Evolutionary conservation across 225 moss, liverwort and hornwort species (phyloP), one percentile per base, ranked within the genome.

Genomic region (Pseudoscleropodium purum): DNA sequence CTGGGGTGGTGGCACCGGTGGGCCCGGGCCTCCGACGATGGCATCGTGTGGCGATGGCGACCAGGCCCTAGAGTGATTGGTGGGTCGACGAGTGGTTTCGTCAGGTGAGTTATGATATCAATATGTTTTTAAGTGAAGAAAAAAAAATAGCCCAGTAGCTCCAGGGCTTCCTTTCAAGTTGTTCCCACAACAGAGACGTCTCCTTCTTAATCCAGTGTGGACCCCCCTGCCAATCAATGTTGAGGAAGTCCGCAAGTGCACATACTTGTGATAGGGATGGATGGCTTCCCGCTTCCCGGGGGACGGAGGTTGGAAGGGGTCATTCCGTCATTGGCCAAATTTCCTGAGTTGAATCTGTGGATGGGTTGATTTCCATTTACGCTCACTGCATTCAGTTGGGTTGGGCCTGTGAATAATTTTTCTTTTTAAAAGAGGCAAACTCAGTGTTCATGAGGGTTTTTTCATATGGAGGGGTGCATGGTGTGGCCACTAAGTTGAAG

Each of bases 171-270:
- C 89, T 83, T 72, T 86, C 56, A 86, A 88, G 91, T 75, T 88
- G 88, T 88, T 88, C 79, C 86, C 60, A 66, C 74, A 87, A 89
- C 27, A 80, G 41, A 80, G 90, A 90, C 45, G 31, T 85, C 85
- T 41, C 2, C 52, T 60, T 41, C 2, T 52, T 60, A 24, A 30
- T 59, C 47, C 10, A 57, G 21, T 60, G 60, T 52, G 77, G 36
- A 52, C 77, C 52, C 23, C 21, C 20, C 5, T 60, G 60, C 60
- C 77, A 49, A 52, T 23, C 23, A 9, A 54, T 52, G 77, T 24
- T 4, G 0, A 54, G 54, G 3, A 54, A 54, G 78, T 78, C 78
- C 9, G 3, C 77, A 24, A 77, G 54, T 36, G 78, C 78, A 78
- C 25, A 87, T 81, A 67, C 74, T n/a, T 74, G 26, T 3, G 26